Conservation (phyloP, 257 asterid genomes). For the Nicotiana undulata region DNA sequence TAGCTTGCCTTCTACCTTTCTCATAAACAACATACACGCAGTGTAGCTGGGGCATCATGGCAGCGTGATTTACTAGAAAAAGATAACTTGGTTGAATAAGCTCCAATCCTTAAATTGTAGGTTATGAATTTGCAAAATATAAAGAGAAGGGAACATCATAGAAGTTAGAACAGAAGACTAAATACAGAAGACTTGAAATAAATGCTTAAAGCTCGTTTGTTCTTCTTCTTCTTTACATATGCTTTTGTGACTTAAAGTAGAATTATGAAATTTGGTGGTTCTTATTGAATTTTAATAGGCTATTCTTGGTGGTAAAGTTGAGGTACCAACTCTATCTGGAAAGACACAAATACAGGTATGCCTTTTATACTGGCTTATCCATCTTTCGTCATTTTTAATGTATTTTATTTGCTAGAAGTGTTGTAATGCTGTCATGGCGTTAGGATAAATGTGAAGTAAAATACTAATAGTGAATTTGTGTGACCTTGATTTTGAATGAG, state of each 20-base stretch:
- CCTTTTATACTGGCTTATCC: background rate
- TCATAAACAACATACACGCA: background rate
- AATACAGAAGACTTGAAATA: background rate
- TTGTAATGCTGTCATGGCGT: background rate
- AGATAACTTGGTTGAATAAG: background rate
- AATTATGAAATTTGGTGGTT: background rate
- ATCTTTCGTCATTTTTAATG: background rate
- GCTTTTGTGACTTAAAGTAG: background rate
- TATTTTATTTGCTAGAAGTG: background rate
- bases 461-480: background rate
- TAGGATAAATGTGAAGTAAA: background rate
- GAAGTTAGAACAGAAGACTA: background rate
- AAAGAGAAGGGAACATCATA: background rate
- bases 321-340: slow-evolving; percentile 78
- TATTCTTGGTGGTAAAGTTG: slow-evolving; percentile 84
- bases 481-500: background rate
- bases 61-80: background rate
- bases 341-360: slow-evolving; percentile 56
- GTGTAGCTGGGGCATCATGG: background rate
- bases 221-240: background rate
- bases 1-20: background rate
- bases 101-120: background rate
- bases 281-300: slow-evolving; percentile 43
- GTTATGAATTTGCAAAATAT: background rate
- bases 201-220: background rate